Evolutionary conservation across 2,329 filamentous ascomycete species (phyloP), one percentile per base, ranked within the genome.

Genomic region (Botryotinia globosa): DNA sequence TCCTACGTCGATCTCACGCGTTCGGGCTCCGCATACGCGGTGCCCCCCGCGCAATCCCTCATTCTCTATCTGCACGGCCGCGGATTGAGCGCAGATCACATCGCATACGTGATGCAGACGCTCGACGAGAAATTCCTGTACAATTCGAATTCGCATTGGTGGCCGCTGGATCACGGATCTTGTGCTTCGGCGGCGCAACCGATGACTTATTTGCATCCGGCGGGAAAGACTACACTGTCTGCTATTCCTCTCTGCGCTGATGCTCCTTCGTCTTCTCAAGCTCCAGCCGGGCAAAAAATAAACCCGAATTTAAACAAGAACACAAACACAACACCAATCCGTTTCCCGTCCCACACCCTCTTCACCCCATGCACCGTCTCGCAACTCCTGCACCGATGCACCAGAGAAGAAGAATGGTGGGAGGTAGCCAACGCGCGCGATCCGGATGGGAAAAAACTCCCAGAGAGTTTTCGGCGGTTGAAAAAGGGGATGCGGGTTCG

Each of bases 321-420:
- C 44, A 2, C 16, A 54, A 73, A 8, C 48, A 64, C 2, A 51
- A 76, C 48, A 75, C 76, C 10, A 56, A 9, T 54, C 64, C 14
- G 77, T 77, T 51, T 77, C 77, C 48, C 83, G 94, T 12, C 79
- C 86, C 7, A 94, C 92, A 54, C 90, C 18, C 86, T 87, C 0
- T 84, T 93, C 16, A 92, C 91, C 0, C 85, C 97, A 62, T 93
- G 90, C 0, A 88, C 88, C 0, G 91, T 97, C 75, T 87, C 94
- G 25, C 89, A 91, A 82, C 95, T 97, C 74, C 94, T 94, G n/a
- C 51, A 29, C 1, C 1, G 25, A 8, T 54, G 51, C n/a, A 18
- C 1, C 1, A 18, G 51, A 29, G n/a, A 54, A 18, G 6, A 16
- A 12, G 18, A 32, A 20, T 72, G 70, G 70, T 72, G 70, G 70